Base-by-base conservation (phyloP, 352 stramenopile species). In the Pythium oligandrum region DNA sequence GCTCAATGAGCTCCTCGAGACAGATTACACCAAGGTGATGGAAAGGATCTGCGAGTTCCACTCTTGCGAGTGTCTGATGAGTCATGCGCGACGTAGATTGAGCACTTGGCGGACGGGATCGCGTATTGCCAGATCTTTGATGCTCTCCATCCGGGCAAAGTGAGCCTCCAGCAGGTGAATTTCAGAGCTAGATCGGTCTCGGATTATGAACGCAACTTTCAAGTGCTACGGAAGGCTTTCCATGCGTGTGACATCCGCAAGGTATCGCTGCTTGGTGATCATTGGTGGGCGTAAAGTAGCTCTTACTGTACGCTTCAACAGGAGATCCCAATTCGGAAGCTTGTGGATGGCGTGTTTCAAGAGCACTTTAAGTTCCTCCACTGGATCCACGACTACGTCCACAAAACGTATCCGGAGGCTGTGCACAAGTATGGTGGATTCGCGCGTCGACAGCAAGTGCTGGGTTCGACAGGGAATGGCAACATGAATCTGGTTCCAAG, bases 361-460 rank as follows among this genome's bases (percentile, higher is more conserved):
- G 81, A 89, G 53, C 81, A 91, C 61, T 89, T 91, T 52, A 78
- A 89, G 55, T 89, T 91, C 43, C 66, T 91, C 44, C 76, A 91
- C 53, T 91, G 81, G 81, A 55, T 91, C 30, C 80, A 91, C 47
- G 78, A 91, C 57, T 86, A 89, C 55, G 76, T 84, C n/a, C 75
- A 87, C 46, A 75, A 78, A 48, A 90, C 67, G 26, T 88, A 75
- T 46, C 77, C 73, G 8, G 75, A 88, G 12, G 71, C 73, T 4
- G 65, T 78, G 34, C 67, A 68, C 38, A 79, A 71, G 37, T 83
- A 84, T 42, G 55, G 78, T 31, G 79, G 69, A 0, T 86, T 86
- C 54, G 68, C 78, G 40, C 63, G 76, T 1, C 73, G 79, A 2
- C 71, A 84, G 47, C 64, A 86, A 43, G 57, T 73, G 43, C 53